These are phyloP conservation scores for Oryza glumipatula DNA, from an alignment of 176 grass and related monocot genomes.

Conservation along the genomic window DNA sequence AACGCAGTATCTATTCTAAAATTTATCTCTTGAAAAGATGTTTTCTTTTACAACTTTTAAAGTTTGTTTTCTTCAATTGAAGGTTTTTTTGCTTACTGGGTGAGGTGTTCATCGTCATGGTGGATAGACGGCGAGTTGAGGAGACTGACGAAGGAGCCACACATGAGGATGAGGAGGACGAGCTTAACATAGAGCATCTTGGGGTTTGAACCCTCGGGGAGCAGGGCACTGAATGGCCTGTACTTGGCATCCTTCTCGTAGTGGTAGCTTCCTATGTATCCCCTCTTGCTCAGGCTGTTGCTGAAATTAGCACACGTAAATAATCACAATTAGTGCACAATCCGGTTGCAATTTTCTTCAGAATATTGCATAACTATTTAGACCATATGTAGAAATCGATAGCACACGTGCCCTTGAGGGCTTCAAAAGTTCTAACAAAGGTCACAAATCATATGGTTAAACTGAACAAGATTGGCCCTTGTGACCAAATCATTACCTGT, in stretches of 20 bases:
- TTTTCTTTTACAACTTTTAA: no score
- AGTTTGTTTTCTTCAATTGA: no score
- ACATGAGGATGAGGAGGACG: slow-evolving; percentile 56
- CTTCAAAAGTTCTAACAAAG: no score
- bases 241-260: slow-evolving; percentile 42
- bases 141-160: slow-evolving; percentile 60
- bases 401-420: no score
- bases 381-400: no score
- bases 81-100: slow-evolving; percentile 29
- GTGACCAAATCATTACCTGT: background rate
- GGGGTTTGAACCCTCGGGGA: slow-evolving; percentile 36
- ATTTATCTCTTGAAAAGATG: no score
- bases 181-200: slow-evolving; percentile 60
- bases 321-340: background rate
- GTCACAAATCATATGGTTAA: background rate
- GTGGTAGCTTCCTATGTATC: slow-evolving; percentile 40
- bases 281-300: slow-evolving; percentile 35
- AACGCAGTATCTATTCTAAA: no score
- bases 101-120: slow-evolving; percentile 8
- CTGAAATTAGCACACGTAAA: slow-evolving; percentile 12
- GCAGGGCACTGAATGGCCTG: slow-evolving; percentile 42
- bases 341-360: background rate
- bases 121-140: slow-evolving; percentile 58
- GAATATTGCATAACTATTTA: no score
- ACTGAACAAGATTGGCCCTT: background rate